phyloP scores from a whole-genome alignment of 192 early-diverging fungal species.

The Kickxella alabastrina region DNA sequence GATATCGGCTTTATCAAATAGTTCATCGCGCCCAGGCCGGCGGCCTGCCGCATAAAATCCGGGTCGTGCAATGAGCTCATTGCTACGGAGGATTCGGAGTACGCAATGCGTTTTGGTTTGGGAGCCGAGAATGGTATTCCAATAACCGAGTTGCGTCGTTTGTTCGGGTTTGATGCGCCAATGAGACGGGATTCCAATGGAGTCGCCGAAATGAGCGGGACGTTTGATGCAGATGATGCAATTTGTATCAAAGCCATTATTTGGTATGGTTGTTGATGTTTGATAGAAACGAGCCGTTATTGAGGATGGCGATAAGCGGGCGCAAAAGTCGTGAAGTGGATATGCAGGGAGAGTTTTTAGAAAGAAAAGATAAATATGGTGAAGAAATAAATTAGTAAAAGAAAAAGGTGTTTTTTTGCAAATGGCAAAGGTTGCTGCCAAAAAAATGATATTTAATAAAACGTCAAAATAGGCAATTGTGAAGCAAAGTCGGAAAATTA shows the following conservation, averaged over 20 bases:
- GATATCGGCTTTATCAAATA: conserved; percentile 55
- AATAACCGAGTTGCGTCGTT: conserved; percentile 41
- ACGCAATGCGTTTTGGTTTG: not conserved
- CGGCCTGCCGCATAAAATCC: conserved; percentile 47
- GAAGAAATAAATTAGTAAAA: no score
- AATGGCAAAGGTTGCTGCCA: no score
- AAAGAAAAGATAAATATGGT: no score
- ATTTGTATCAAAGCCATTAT: conserved; percentile 29
- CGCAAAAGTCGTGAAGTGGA: no score
- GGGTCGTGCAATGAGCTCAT: conserved; percentile 51
- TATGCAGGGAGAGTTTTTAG: no score
- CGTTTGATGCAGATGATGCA: conserved; percentile 8
- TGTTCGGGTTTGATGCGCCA: conserved; percentile 7
- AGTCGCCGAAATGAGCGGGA: conserved; percentile 2
- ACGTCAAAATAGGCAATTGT: no score
- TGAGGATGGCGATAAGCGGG: no score
- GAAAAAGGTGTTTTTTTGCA: no score
- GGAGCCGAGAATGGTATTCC: conserved; percentile 5
- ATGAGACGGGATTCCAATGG: not conserved
- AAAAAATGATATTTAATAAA: no score
- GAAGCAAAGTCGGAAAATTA: no score
- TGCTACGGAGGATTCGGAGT: conserved; percentile 23
- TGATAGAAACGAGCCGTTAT: no score
- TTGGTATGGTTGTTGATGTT: no score
- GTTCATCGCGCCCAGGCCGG: conserved; percentile 49